Evolutionary conservation across 495 filamentous ascomycete genomes (phyloP), one percentile per base, ranked within the genome.

Genomic region (Paragyromitra xinjiangensis): DNA sequence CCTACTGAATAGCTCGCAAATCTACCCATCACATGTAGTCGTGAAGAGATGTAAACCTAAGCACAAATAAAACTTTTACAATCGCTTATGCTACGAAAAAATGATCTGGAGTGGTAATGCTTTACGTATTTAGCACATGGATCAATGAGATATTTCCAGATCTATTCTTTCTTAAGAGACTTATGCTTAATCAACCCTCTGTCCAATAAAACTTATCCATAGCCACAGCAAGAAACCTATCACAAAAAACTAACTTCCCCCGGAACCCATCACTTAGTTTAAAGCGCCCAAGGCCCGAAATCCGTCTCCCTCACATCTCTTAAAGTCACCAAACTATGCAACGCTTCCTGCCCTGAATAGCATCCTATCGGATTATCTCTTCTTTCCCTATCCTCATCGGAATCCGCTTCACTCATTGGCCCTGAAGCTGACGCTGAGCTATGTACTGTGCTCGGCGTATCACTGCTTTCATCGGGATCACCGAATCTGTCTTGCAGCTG

Each of bases 251-350:
- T 56, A 8, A 29, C 24, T 29, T 34, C 55, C 11, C 11, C 55
- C 8, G 6, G 1, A 14, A 9, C 26, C 14, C 11, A 61, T 12
- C 12, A 64, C 3, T 11, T 37, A 44, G 22, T 14, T 73, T 48
- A 82, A 71, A 82, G 29, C 1, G 59, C 81, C 81, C 81, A 82
- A 14, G 81, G 81, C 37, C 71, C 73, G 59, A 82, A 82, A 69
- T 82, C 81, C 6, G 81, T 82, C 58, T 82, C 81, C 19, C 70
- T 68, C 9, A 82, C 62, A 78, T 81, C 74, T 22, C 81, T 74
- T 8, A 81, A 59, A 8, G 70, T 82, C 16, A 82, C 64, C 45
- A 77, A 34, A n/a, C 78, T 81, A 8, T 78, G 56, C 11, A 73
- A 5, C n/a, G 69, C 61, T 9, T 73, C 74, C 19, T 66, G 48